These are phyloP conservation scores for Schizophyllum commune DNA, from an alignment of 1,284 basidiomycete genomes.

Conservation along the genomic window DNA sequence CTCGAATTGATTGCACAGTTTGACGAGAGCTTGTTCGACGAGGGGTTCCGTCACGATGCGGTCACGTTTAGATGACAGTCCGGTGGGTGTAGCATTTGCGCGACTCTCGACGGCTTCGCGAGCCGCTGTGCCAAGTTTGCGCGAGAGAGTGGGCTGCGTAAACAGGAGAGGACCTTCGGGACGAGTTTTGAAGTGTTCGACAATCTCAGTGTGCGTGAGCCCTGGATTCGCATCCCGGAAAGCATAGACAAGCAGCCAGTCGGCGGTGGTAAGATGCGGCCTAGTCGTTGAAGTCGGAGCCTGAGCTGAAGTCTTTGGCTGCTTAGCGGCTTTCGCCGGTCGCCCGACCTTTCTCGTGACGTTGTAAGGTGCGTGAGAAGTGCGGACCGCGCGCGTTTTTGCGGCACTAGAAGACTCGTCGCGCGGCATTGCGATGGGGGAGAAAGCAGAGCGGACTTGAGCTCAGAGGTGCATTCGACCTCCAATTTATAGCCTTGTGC, in stretches of 20 bases:
- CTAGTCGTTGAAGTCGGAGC: neutral
- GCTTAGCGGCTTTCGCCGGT: too few relatives aligned
- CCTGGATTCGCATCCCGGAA: slow-evolving; percentile 9
- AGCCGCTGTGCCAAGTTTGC: slow-evolving; percentile 2
- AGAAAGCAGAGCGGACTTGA: too few relatives aligned
- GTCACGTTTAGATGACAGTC: slow-evolving; percentile 10
- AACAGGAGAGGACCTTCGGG: slow-evolving; percentile 5
- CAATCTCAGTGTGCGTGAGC: slow-evolving; percentile 9
- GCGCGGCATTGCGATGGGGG: too few relatives aligned
- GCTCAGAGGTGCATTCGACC: too few relatives aligned
- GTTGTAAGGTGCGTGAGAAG: too few relatives aligned
- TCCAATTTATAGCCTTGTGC: too few relatives aligned
- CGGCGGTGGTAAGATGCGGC: slow-evolving; percentile 12
- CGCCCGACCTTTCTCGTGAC: too few relatives aligned
- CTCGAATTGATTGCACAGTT: slow-evolving; percentile 24
- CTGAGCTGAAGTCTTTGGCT: too few relatives aligned
- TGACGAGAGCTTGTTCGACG: slow-evolving; percentile 21
- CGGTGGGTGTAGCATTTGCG: slow-evolving; percentile 8
- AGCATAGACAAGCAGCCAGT: slow-evolving; percentile 13
- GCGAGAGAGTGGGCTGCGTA: slow-evolving; percentile 3
- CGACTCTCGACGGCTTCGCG: slow-evolving; percentile 1
- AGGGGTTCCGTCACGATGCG: slow-evolving; percentile 19
- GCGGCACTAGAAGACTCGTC: too few relatives aligned
- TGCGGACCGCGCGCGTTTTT: too few relatives aligned
- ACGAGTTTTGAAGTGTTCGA: slow-evolving; percentile 11